Percentiles rank a stretch among this genome's conserved stretches.
phyloP scores from a whole-genome alignment of 768 basidiomycete genomes.

The Agrocybe chaxingu region DNA sequence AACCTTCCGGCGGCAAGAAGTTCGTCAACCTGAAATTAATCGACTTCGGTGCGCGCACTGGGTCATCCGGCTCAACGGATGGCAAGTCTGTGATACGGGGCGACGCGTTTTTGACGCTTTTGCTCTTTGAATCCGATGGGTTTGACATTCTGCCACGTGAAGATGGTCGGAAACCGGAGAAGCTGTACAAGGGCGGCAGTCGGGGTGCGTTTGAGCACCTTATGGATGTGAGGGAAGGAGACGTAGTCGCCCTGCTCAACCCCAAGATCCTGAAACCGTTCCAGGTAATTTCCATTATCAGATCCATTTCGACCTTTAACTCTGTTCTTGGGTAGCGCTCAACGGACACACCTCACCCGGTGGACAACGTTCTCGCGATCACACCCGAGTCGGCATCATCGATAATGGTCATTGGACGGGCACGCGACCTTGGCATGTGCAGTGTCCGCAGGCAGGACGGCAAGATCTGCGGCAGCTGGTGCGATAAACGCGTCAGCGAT shows the following conservation, averaged over 20 bases:
- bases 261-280: slow-evolving; percentile 85
- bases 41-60: slow-evolving; percentile 71
- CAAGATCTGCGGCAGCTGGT: slow-evolving; percentile 82
- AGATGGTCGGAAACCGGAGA: slow-evolving; percentile 49
- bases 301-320: not conserved
- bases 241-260: slow-evolving; percentile 87
- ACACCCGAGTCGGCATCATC: slow-evolving; percentile 81
- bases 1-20: slow-evolving; percentile 57
- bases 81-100: slow-evolving; percentile 65
- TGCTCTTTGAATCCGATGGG: slow-evolving; percentile 86
- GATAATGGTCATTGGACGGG: slow-evolving; percentile 82
- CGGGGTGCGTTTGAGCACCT: slow-evolving; percentile 89
- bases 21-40: slow-evolving; percentile 85
- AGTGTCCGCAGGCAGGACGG: slow-evolving; percentile 75
- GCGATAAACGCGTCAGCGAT: slow-evolving; percentile 81
- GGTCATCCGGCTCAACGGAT: slow-evolving; percentile 49
- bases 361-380: slow-evolving; percentile 78
- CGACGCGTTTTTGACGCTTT: slow-evolving; percentile 77
- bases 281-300: slow-evolving; percentile 46
- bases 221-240: slow-evolving; percentile 83
- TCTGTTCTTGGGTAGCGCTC: slow-evolving; percentile 31
- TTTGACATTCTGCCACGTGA: slow-evolving; percentile 54
- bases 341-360: slow-evolving; percentile 65
- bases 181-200: slow-evolving; percentile 83
- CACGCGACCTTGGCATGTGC: slow-evolving; percentile 87